Conservation (phyloP, 352 stramenopile genomes). For the Pythium rhizo-oryzae region DNA sequence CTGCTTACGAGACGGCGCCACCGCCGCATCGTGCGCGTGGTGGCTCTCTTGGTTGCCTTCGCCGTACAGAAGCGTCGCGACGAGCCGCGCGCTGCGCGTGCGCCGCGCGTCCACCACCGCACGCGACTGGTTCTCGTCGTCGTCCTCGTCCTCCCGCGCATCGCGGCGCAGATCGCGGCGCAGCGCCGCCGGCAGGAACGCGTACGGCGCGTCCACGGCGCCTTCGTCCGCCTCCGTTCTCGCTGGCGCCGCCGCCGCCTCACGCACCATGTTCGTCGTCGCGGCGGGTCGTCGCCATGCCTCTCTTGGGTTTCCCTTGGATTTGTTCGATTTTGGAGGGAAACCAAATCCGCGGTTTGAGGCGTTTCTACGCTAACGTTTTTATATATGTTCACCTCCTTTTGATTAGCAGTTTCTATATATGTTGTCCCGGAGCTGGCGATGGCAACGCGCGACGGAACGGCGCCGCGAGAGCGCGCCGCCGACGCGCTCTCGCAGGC, state of each 20-base stretch:
- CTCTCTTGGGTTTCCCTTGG: too few relatives aligned
- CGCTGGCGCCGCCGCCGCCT: background rate
- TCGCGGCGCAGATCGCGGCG: too few relatives aligned
- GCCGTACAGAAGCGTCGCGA: constrained; percentile 35
- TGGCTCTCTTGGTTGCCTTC: background rate
- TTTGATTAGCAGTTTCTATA: background rate
- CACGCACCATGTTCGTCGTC: too few relatives aligned
- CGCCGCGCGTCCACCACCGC: constrained; percentile 37
- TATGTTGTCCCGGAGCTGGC: background rate
- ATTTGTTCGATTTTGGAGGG: background rate
- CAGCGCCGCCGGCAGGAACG: constrained; percentile 26
- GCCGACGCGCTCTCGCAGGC: constrained; percentile 2
- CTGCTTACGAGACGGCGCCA: background rate
- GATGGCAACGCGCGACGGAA: background rate
- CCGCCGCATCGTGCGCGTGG: background rate
- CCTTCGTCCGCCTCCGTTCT: background rate
- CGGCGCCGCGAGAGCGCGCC: constrained; percentile 12
- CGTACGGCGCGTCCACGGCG: background rate
- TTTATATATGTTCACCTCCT: constrained; percentile 1
- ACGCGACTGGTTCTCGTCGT: constrained; percentile 1
- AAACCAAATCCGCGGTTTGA: background rate
- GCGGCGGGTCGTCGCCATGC: too few relatives aligned
- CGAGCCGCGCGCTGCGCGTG: constrained; percentile 55
- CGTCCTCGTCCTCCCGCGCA: constrained; percentile 30
- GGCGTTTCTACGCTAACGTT: background rate